phyloP scores from a whole-genome alignment of 176 grass and related monocot genomes.

The Triticum timopheevii region DNA sequence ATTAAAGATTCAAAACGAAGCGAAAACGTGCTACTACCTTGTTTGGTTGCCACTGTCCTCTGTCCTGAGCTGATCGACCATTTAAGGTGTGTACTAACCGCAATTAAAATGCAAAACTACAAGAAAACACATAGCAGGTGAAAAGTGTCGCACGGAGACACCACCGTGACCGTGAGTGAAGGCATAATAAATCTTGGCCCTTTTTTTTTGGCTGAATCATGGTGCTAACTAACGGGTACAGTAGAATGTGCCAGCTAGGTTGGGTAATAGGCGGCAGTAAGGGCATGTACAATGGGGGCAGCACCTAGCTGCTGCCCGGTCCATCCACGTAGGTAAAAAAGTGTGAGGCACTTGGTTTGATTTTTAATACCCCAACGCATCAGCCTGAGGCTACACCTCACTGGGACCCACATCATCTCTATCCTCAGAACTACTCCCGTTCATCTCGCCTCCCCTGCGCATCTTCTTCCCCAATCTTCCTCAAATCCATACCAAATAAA shows the following conservation, averaged over 20 bases:
- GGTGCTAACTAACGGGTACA: slow-evolving; percentile 9
- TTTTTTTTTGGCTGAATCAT: neutral
- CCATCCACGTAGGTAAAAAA: too few species aligned
- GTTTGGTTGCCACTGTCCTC: neutral
- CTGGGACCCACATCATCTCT: too few species aligned
- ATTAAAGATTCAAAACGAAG: neutral
- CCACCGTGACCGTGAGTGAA: neutral
- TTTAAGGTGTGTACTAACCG: neutral
- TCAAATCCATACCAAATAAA: too few species aligned
- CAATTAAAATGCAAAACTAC: slow-evolving; percentile 26
- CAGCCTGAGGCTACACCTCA: too few species aligned
- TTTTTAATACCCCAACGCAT: too few species aligned
- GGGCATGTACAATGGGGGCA: too few species aligned
- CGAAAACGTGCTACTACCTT: neutral
- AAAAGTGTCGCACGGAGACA: slow-evolving; percentile 3
- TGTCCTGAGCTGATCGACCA: neutral
- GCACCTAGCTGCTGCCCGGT: too few species aligned
- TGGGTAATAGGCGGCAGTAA: too few species aligned
- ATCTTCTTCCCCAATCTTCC: too few species aligned
- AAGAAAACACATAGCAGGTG: neutral
- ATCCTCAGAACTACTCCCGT: too few species aligned
- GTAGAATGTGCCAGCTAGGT: neutral
- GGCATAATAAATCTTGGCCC: slow-evolving; percentile 10
- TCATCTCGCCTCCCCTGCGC: too few species aligned
- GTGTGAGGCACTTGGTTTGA: too few species aligned